Evolutionary conservation across 192 early-diverging fungal species (phyloP), one percentile per base, ranked within the genome.

Genomic region (Backusella westeae): DNA sequence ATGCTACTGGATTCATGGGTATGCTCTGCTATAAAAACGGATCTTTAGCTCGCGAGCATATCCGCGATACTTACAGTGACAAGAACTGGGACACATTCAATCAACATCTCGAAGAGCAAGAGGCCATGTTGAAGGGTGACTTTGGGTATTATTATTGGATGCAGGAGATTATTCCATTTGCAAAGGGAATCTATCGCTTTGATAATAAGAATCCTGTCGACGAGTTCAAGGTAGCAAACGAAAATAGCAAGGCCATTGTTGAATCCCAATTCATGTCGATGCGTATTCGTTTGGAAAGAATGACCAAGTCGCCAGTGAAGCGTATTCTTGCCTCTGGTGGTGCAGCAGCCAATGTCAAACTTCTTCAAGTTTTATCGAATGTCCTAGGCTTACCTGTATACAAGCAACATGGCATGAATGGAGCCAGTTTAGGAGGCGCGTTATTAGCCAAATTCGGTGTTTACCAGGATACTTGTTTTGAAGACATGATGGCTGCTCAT

Each of bases 1-100:
- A 86, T 17, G 73, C 80, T 1, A 41, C 78, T 15, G 83, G 81
- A 19, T 95, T 86, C 71, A 87, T 96, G 71, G 92, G 90, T 17
- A 91, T 96, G 89, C 80, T 95, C 19, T 92, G 91, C 75, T 94
- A 91, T 85, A 95, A 93, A 80, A 96, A 96, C 74, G 95, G 95
- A 12, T 93, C 92, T n/a, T 75, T 95, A n/a, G 90, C 92, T 0
- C 83, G 94, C 10, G 92, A 95, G 72, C 80, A 84, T 46, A 86
- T 95, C 34, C 88, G 91, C 17, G 88, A 92, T 74, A 65, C 75
- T 7, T 89, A 88, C 76, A 80, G 83, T 3, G 26, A 78, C 15
- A 79, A 80, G 23, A 78, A 83, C 21, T 96, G 94, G 94, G 78
- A 78, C 1, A 76, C 78, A 14, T 96, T 93, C 68, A 85, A 89